phyloP scores from a whole-genome alignment of 306 rosid species.

The Citrullus amarus region DNA sequence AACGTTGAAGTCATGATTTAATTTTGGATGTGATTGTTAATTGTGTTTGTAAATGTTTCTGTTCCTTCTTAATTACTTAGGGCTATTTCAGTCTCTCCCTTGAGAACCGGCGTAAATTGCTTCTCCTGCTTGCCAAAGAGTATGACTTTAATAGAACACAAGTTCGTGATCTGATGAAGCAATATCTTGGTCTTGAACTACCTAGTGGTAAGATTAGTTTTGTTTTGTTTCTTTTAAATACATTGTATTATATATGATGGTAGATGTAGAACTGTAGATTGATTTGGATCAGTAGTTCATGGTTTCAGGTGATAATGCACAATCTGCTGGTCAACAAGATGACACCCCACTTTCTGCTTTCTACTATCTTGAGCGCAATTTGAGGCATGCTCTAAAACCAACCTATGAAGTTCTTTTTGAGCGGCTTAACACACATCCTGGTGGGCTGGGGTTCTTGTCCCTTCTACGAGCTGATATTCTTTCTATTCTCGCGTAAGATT shows the following conservation, averaged over 20 bases:
- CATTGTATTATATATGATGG: neutral
- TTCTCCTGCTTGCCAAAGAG: constrained; percentile 64
- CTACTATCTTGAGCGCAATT: constrained; percentile 61
- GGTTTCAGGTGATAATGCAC: constrained; percentile 34
- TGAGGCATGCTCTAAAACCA: constrained; percentile 81
- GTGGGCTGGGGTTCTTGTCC: constrained; percentile 75
- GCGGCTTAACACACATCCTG: constrained; percentile 80
- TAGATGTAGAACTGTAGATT: neutral
- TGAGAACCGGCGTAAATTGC: constrained; percentile 56
- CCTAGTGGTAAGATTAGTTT: constrained; percentile 45
- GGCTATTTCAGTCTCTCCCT: constrained; percentile 55
- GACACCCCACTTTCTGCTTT: constrained; percentile 48
- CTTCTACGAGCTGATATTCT: constrained; percentile 73
- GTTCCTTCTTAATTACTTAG: constrained; percentile 25
- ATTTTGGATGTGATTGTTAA: neutral
- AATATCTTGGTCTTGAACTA: constrained; percentile 71
- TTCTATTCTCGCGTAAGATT: constrained; percentile 65
- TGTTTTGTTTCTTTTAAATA: neutral
- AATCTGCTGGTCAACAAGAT: constrained; percentile 35
- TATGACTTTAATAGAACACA: constrained; percentile 68
- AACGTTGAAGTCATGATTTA: neutral
- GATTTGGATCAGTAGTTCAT: constrained; percentile 10
- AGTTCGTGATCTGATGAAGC: constrained; percentile 64
- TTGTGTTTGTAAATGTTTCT: constrained; percentile 9
- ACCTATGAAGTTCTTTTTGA: constrained; percentile 77